phyloP scores from a whole-genome alignment of 2,329 filamentous ascomycete species.

The Catunica adiposa region DNA sequence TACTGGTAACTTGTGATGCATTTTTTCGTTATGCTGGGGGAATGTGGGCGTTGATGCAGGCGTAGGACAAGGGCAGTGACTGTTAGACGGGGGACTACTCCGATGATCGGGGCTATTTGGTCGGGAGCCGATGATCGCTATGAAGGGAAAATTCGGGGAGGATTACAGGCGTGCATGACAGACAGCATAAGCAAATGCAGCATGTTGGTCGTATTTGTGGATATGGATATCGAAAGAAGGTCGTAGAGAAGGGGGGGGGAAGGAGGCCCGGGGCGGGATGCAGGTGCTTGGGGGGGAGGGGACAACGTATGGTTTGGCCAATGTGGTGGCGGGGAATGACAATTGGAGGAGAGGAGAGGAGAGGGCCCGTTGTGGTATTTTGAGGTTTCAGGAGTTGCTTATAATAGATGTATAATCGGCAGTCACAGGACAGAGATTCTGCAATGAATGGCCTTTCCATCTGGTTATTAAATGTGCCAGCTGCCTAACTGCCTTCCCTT shows the following conservation, averaged over 20 bases:
- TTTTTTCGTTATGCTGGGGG: no score
- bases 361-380: neutral
- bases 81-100: neutral
- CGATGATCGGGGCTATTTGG: neutral
- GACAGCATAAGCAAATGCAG: no score
- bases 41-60: no score
- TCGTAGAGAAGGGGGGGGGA: neutral
- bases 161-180: neutral
- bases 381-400: neutral
- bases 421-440: no score
- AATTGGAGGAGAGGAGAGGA: neutral
- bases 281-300: neutral
- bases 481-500: no score
- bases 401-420: no score
- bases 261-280: neutral
- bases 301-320: no score
- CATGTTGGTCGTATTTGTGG: no score
- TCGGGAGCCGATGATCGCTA: neutral
- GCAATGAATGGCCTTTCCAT: no score
- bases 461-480: no score
- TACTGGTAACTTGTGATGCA: no score
- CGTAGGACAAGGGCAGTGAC: neutral
- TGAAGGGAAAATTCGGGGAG: neutral
- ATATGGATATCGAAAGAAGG: no score
- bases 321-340: neutral